Evolutionary conservation across 2,329 filamentous ascomycete genomes (phyloP).

Genomic region (Penicillium sp.): DNA sequence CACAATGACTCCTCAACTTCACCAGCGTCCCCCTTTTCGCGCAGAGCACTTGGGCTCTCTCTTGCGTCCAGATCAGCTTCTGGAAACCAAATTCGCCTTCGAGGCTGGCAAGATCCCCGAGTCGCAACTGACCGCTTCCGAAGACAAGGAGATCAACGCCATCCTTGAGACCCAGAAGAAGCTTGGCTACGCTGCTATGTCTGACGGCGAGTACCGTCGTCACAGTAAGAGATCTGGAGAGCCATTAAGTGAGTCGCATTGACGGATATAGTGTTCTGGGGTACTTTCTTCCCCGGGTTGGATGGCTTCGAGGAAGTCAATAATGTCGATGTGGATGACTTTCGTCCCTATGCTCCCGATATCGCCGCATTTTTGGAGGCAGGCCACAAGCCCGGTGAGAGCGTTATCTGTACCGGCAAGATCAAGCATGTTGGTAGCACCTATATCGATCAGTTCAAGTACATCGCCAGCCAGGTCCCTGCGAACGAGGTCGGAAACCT

Average conservation of each 20-base stretch:
- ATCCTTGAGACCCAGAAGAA: constrained; percentile 64
- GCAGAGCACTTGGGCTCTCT: constrained; percentile 72
- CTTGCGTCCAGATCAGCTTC: constrained; percentile 61
- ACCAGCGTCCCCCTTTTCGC: constrained; percentile 60
- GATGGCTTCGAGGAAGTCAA: constrained; percentile 55
- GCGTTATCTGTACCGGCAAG: constrained; percentile 57
- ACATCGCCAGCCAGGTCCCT: constrained; percentile 58
- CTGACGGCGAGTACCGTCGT: constrained; percentile 65
- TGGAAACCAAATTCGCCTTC: constrained; percentile 56
- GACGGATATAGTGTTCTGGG: constrained; percentile 51
- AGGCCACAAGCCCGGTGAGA: constrained; percentile 55
- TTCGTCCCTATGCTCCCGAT: constrained; percentile 59
- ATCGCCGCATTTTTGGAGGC: constrained; percentile 61
- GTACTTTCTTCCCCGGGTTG: constrained; percentile 54
- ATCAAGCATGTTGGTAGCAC: constrained; percentile 57
- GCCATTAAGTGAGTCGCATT: neutral
- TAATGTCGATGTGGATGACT: constrained; percentile 50
- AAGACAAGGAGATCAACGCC: constrained; percentile 64
- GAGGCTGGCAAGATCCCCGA: constrained; percentile 55
- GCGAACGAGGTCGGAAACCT: constrained; percentile 61
- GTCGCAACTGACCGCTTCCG: constrained; percentile 59
- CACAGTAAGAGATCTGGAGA: constrained; percentile 35
- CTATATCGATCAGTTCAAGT: constrained; percentile 58
- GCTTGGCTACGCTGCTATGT: constrained; percentile 61
- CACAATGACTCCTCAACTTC: constrained; percentile 34